Evolutionary conservation across 2,329 filamentous ascomycete species (phyloP).

Genomic region (Myriangium duriaei): DNA sequence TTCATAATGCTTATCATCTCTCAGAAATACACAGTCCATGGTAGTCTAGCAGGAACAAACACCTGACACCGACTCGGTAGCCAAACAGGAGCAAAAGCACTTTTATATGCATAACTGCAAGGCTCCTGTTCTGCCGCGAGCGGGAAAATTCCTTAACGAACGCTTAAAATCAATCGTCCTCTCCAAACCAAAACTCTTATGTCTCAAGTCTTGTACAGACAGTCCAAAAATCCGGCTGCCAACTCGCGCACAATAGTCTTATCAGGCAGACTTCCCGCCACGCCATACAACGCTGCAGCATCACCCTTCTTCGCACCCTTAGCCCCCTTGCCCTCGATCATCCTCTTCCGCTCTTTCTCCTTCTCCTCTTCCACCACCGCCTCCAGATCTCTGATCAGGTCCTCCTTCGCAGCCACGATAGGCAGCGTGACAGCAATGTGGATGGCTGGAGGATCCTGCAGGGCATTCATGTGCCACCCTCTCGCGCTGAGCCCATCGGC

Average conservation of each 20-base stretch:
- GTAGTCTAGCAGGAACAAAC: too few species aligned
- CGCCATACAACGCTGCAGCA: slow-evolving; percentile 81
- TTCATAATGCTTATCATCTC: too few species aligned
- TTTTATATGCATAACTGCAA: not conserved
- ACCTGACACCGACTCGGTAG: too few species aligned
- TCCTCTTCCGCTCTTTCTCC: slow-evolving; percentile 64
- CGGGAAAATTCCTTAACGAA: too few species aligned
- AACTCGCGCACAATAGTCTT: slow-evolving; percentile 89
- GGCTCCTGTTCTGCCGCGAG: too few species aligned
- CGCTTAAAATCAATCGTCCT: too few species aligned
- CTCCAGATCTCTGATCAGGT: slow-evolving; percentile 57
- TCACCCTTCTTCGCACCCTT: slow-evolving; percentile 55
- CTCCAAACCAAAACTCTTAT: too few species aligned
- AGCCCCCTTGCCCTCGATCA: slow-evolving; percentile 53
- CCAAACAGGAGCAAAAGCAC: too few species aligned
- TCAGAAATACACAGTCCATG: too few species aligned
- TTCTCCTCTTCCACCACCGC: slow-evolving; percentile 55
- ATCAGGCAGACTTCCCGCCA: slow-evolving; percentile 87
- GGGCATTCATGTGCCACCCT: slow-evolving; percentile 91
- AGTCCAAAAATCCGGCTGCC: slow-evolving; percentile 81
- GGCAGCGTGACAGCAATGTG: slow-evolving; percentile 90
- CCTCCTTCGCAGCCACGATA: slow-evolving; percentile 68
- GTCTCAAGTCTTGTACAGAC: slow-evolving; percentile 74
- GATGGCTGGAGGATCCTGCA: slow-evolving; percentile 83
- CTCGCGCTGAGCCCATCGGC: slow-evolving; percentile 73